phyloP scores from a whole-genome alignment of 2,329 filamentous ascomycete species.

The Paecilomyces formosus region DNA sequence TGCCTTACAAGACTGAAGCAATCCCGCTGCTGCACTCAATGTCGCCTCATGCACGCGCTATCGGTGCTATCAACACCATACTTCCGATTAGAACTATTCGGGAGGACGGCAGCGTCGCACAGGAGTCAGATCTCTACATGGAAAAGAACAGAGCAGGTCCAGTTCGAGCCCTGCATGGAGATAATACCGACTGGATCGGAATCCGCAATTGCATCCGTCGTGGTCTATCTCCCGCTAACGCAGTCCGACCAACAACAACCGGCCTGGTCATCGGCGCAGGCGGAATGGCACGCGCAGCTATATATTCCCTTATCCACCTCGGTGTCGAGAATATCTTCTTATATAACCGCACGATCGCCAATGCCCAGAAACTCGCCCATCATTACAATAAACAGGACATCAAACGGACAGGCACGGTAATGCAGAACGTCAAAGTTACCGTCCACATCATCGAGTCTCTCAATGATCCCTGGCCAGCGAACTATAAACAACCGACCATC shows the following conservation, averaged over 20 bases:
- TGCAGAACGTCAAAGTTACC: conserved; percentile 4
- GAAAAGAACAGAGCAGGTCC: conserved; percentile 26
- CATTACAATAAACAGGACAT: conserved; percentile 8
- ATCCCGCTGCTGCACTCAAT: conserved; percentile 58
- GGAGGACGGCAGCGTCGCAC: conserved; percentile 21
- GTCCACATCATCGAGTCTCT: conserved; percentile 21
- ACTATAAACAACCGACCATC: conserved; percentile 29
- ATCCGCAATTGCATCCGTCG: conserved; percentile 28
- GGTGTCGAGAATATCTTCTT: conserved; percentile 18
- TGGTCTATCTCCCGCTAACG: conserved; percentile 9
- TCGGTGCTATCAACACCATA: conserved; percentile 69
- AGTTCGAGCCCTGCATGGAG: conserved; percentile 23
- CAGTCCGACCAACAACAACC: conserved; percentile 17
- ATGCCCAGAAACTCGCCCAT: conserved; percentile 12
- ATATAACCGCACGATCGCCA: conserved; percentile 16
- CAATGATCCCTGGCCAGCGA: conserved; percentile 24
- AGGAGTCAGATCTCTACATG: conserved; percentile 27
- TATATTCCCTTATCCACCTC: conserved; percentile 17
- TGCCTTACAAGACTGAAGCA: conserved; percentile 68
- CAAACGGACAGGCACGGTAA: not conserved
- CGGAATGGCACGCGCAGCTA: conserved; percentile 28
- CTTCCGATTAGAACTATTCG: conserved; percentile 56
- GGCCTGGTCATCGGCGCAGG: conserved; percentile 32
- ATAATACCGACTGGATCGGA: conserved; percentile 40
- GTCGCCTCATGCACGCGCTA: conserved; percentile 64